A percentile compares a stretch with the other conserved stretches of the same genome.
Conservation (phyloP, 805 yeast genomes). For the Pichia manshurica region DNA sequence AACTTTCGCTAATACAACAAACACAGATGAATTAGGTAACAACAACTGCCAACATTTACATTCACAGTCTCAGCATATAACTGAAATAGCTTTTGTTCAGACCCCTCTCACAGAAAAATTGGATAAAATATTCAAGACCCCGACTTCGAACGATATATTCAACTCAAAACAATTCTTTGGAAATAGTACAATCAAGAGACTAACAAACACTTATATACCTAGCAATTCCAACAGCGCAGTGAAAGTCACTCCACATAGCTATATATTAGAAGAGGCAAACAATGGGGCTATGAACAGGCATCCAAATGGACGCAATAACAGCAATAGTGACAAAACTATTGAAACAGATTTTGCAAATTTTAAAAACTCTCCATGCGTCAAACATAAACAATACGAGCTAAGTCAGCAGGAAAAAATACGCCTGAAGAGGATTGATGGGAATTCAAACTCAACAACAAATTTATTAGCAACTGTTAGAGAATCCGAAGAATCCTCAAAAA, state of each 20-base stretch:
- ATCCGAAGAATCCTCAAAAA: too few relatives aligned
- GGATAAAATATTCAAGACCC: constrained; percentile 1
- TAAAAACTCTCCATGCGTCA: constrained; percentile 6
- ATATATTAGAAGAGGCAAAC: too few relatives aligned
- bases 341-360: constrained; percentile 1
- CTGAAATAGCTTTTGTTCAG: not conserved
- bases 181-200: constrained; percentile 6
- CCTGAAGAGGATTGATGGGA: not conserved
- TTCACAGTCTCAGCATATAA: not conserved
- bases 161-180: constrained; percentile 1
- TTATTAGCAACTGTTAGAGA: not conserved
- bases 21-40: not conserved
- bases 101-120: constrained; percentile 3
- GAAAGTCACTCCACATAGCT: not conserved
- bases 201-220: constrained; percentile 5
- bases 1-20: constrained; percentile 6
- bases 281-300: too few relatives aligned
- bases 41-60: not conserved
- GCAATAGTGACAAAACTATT: not conserved
- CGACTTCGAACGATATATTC: constrained; percentile 10
- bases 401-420: not conserved
- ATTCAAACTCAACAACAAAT: not conserved
- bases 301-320: not conserved
- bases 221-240: not conserved
- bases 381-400: not conserved